Evolutionary conservation across 1,284 basidiomycete species (phyloP).

Genomic region (Malassezia nana): DNA sequence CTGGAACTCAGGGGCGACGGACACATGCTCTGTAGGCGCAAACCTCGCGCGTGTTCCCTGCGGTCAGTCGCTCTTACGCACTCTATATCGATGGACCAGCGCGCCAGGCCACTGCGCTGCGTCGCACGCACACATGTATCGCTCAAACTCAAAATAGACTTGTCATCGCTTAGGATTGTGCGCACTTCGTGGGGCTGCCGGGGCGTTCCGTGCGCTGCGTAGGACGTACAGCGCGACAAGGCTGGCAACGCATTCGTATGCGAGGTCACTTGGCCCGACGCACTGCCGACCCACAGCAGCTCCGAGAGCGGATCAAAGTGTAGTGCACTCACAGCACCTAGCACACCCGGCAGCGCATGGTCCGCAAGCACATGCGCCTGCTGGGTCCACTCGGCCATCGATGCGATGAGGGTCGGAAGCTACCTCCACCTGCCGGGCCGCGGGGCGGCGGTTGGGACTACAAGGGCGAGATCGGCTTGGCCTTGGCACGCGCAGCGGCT

Average conservation of each 20-base stretch:
- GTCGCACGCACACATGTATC: conserved; percentile 48
- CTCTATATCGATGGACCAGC: conserved; percentile 38
- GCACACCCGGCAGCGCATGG: conserved; percentile 31
- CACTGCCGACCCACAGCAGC: conserved; percentile 73
- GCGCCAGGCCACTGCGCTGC: conserved; percentile 46
- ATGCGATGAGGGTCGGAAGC: not conserved
- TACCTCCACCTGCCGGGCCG: conserved; percentile 1
- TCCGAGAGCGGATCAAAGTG: conserved; percentile 83
- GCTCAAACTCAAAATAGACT: conserved; percentile 46
- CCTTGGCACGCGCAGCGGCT: conserved; percentile 3
- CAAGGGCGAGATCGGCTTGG: conserved; percentile 12
- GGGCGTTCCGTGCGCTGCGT: conserved; percentile 53
- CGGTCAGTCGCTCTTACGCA: conserved; percentile 1
- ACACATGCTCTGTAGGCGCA: conserved; percentile 39
- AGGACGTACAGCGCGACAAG: conserved; percentile 56
- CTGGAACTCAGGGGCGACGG: conserved; percentile 31
- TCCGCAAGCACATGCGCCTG: conserved; percentile 33
- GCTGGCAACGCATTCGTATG: conserved; percentile 47
- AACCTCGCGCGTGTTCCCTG: conserved; percentile 18
- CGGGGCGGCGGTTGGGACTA: conserved; percentile 1
- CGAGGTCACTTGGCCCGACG: conserved; percentile 63
- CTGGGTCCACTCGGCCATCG: conserved; percentile 42
- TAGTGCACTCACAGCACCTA: conserved; percentile 49
- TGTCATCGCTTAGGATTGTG: conserved; percentile 46
- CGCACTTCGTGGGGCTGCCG: conserved; percentile 51